Conservation (phyloP, 768 basidiomycete genomes). For the Trametes cinnabarina region DNA sequence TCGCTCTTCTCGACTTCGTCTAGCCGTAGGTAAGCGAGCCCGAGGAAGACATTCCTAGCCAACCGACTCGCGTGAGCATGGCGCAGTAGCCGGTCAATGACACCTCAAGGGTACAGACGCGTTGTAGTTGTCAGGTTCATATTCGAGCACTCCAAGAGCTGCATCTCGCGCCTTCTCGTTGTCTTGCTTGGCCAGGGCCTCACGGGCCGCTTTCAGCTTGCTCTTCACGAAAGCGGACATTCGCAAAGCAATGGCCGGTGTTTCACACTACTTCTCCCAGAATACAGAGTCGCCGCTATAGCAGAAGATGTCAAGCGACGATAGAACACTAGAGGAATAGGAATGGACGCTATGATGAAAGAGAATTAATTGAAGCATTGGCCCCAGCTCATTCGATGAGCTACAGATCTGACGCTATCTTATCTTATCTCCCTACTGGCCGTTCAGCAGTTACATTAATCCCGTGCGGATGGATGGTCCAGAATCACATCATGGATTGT, state of each 20-base stretch:
- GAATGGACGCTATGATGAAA: too few relatives aligned
- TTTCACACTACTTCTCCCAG: too few relatives aligned
- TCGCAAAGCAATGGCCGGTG: background rate
- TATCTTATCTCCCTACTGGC: background rate
- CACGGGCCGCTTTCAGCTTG: conserved; percentile 79
- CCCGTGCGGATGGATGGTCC: too few relatives aligned
- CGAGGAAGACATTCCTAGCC: conserved; percentile 79
- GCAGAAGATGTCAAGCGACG: too few relatives aligned
- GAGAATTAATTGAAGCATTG: too few relatives aligned
- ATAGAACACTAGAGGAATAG: too few relatives aligned
- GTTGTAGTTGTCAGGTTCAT: conserved; percentile 82
- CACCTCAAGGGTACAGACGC: conserved; percentile 54
- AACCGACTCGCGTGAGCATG: background rate
- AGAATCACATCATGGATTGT: background rate
- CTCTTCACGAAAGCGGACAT: conserved; percentile 52
- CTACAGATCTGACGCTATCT: background rate
- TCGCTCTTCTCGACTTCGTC: conserved; percentile 73
- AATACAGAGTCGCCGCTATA: too few relatives aligned
- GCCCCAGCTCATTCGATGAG: too few relatives aligned
- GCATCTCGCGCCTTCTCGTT: conserved; percentile 64
- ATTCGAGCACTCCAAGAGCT: conserved; percentile 63
- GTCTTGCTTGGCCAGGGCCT: conserved; percentile 73
- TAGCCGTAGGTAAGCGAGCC: conserved; percentile 74
- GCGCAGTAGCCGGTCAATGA: too few relatives aligned
- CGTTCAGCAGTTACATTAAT: too few relatives aligned